Conservation (phyloP, 176 grass and related monocot species). For the Elaeis guineensis region DNA sequence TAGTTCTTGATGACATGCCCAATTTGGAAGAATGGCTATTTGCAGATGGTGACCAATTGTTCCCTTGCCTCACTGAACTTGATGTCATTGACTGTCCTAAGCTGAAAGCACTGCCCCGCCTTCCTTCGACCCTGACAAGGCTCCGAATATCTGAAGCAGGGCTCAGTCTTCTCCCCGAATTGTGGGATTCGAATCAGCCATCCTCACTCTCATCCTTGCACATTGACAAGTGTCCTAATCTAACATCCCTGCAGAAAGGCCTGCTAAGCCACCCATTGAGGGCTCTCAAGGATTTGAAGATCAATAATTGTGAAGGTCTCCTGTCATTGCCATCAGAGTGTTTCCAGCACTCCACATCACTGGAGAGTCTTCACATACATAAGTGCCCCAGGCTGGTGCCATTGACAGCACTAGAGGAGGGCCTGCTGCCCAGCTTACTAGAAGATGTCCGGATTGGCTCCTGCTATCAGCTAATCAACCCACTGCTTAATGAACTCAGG, state of each 20-base stretch:
- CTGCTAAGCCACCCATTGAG: constrained; percentile 25
- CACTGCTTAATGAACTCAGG: constrained; percentile 40
- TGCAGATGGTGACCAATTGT: not conserved
- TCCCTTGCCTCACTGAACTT: constrained; percentile 13
- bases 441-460: constrained; percentile 48
- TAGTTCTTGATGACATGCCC: constrained; percentile 20
- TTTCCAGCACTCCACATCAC: constrained; percentile 41
- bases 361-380: constrained; percentile 49
- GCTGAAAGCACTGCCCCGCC: constrained; percentile 4
- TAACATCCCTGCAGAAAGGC: constrained; percentile 44
- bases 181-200: constrained; percentile 24
- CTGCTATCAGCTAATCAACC: constrained; percentile 41
- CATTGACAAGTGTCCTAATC: constrained; percentile 24
- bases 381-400: constrained; percentile 47
- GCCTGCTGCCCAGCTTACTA: constrained; percentile 48
- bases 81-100: constrained; percentile 13
- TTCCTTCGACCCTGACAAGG: constrained; percentile 16
- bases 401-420: constrained; percentile 37
- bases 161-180: constrained; percentile 15
- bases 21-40: constrained; percentile 5
- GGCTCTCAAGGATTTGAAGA: constrained; percentile 42
- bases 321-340: constrained; percentile 47
- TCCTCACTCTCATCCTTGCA: constrained; percentile 35
- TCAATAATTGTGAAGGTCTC: constrained; percentile 49
- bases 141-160: constrained; percentile 19